These are phyloP conservation scores for Tetradesmus lagerheimii DNA, from an alignment of 139 green algal genomes.

Conservation along the genomic window DNA sequence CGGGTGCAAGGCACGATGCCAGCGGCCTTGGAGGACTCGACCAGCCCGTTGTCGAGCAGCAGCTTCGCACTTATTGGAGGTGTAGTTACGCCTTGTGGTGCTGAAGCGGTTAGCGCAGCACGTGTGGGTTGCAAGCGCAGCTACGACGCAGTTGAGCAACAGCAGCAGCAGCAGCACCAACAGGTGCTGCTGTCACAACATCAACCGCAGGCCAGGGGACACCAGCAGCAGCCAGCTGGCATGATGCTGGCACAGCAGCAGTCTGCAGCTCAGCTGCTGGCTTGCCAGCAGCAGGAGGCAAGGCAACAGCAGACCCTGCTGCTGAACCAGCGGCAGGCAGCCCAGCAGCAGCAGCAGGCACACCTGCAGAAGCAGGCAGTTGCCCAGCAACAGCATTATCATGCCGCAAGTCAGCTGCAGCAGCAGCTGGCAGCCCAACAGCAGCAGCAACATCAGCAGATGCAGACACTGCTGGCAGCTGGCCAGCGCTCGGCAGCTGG, in stretches of 20 bases:
- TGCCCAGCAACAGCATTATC: not conserved
- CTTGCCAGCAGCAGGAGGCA: not conserved
- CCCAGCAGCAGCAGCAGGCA: not conserved
- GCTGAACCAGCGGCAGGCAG: not conserved
- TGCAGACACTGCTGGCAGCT: not conserved
- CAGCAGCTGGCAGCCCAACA: constrained; percentile 15
- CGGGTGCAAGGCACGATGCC: not conserved
- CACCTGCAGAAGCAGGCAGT: not conserved
- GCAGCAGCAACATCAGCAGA: constrained; percentile 33
- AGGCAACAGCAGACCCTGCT: not conserved
- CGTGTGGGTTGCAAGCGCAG: not conserved
- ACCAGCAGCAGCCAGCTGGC: not conserved
- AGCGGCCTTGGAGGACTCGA: constrained; percentile 25
- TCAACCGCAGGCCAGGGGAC: not conserved
- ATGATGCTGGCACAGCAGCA: not conserved
- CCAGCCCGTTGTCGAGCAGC: constrained; percentile 11
- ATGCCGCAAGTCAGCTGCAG: not conserved
- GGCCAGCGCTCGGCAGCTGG: not conserved
- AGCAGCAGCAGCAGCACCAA: constrained; percentile 12
- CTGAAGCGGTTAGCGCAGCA: not conserved
- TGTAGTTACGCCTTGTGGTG: not conserved
- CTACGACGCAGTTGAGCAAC: constrained; percentile 16
- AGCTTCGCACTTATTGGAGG: not conserved
- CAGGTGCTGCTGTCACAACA: not conserved
- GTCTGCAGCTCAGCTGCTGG: not conserved